These are phyloP conservation scores for Penstemon davidsonii DNA, from an alignment of 257 asterid species.

Conservation along the genomic window DNA sequence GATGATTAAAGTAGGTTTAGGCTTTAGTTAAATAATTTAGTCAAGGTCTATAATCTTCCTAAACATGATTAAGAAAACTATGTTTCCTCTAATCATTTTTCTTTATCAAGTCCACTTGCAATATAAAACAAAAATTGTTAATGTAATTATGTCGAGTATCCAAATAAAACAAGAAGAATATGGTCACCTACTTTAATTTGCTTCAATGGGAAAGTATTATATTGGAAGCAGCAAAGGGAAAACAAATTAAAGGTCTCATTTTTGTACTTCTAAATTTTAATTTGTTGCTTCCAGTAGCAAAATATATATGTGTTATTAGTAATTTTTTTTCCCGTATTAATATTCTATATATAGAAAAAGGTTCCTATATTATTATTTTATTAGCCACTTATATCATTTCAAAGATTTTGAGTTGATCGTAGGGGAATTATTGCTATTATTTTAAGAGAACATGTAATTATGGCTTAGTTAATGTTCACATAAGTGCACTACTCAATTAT, in stretches of 20 bases:
- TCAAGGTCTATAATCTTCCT: conserved; percentile 33
- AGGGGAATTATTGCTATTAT: too few relatives aligned
- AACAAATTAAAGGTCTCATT: conserved; percentile 7
- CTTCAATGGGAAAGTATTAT: conserved; percentile 3
- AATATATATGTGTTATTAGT: background rate
- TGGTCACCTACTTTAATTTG: conserved; percentile 29
- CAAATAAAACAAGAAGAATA: conserved; percentile 17
- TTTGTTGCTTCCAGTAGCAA: too few relatives aligned
- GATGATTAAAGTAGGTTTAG: conserved; percentile 38
- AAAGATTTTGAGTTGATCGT: too few relatives aligned
- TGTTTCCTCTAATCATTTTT: conserved; percentile 28
- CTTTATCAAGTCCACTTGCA: conserved; percentile 40
- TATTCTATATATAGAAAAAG: too few relatives aligned
- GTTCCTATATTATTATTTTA: too few relatives aligned
- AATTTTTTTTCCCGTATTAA: background rate
- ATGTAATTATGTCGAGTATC: conserved; percentile 7
- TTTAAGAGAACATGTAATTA: too few relatives aligned
- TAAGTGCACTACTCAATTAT: too few relatives aligned
- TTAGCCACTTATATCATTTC: too few relatives aligned
- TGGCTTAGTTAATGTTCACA: too few relatives aligned
- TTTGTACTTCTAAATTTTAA: background rate
- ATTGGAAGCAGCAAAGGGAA: conserved; percentile 13
- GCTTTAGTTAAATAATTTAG: conserved; percentile 31
- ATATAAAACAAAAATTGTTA: conserved; percentile 13
- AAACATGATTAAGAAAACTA: conserved; percentile 28